These are phyloP conservation scores for Saccharomycopsis lassenensis DNA, from an alignment of 805 yeast genomes.

Conservation along the genomic window DNA sequence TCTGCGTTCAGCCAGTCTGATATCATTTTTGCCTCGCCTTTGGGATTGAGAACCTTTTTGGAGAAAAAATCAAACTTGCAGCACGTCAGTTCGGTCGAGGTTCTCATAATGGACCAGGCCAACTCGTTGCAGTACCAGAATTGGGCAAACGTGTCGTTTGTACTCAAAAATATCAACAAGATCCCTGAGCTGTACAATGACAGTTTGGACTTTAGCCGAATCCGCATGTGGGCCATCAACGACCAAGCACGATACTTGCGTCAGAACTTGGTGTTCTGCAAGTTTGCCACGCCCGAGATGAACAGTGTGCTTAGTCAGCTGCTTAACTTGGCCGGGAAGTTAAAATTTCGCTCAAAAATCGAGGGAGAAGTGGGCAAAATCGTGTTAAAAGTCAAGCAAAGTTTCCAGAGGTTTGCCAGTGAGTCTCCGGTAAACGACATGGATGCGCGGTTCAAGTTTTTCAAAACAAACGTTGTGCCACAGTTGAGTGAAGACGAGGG, in stretches of 20 bases:
- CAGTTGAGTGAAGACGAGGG: constrained; percentile 46
- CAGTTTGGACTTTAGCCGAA: constrained; percentile 81
- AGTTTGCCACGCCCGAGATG: constrained; percentile 70
- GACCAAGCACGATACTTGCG: constrained; percentile 64
- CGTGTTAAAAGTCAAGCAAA: constrained; percentile 56
- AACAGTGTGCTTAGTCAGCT: constrained; percentile 44
- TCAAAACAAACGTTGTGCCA: constrained; percentile 65
- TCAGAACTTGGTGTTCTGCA: constrained; percentile 71
- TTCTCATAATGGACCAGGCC: constrained; percentile 69
- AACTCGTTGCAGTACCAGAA: constrained; percentile 87
- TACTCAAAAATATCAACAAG: constrained; percentile 58
- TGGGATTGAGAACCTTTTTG: constrained; percentile 72
- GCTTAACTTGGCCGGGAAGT: constrained; percentile 47
- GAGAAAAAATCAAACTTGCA: constrained; percentile 46
- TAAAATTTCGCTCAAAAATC: constrained; percentile 28
- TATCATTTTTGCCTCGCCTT: constrained; percentile 80
- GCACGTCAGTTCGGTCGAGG: constrained; percentile 74
- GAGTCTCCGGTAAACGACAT: constrained; percentile 55
- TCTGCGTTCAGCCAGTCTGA: constrained; percentile 80
- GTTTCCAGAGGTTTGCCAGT: constrained; percentile 60
- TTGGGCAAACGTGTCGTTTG: constrained; percentile 73
- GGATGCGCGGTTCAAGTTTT: constrained; percentile 71
- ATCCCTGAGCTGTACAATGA: constrained; percentile 69
- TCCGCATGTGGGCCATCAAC: constrained; percentile 87
- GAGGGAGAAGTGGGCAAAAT: constrained; percentile 40